Evolutionary conservation across 176 grass and related monocot genomes (phyloP).

Genomic region (Oryza punctata): DNA sequence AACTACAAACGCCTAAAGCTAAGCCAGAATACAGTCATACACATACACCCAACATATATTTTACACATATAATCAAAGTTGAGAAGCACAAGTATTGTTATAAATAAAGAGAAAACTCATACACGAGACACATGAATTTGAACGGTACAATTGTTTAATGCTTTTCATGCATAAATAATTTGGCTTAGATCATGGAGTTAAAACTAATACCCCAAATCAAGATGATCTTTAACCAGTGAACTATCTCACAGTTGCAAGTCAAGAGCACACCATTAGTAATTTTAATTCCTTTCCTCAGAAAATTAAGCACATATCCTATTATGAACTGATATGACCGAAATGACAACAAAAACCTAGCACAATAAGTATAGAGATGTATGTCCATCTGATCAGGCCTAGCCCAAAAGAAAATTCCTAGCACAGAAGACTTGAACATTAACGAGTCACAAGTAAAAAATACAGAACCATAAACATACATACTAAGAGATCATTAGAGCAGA

Average conservation of each 20-base stretch:
- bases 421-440: background rate
- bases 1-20: slow-evolving; percentile 1
- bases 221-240: background rate
- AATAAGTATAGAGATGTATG: background rate
- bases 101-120: background rate
- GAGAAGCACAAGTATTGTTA: background rate
- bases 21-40: background rate
- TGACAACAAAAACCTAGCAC: background rate
- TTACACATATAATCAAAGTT: background rate
- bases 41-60: background rate
- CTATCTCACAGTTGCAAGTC: background rate
- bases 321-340: background rate
- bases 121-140: background rate
- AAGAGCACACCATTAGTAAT: background rate
- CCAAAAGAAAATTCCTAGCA: background rate
- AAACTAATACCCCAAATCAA: background rate
- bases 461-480: background rate
- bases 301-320: background rate
- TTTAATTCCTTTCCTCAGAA: background rate
- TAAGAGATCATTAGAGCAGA: too few relatives aligned
- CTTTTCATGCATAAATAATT: background rate
- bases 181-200: background rate
- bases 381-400: background rate
- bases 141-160: background rate
- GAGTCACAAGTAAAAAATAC: background rate